phyloP scores from a whole-genome alignment of 176 grass and related monocot genomes.

The Oryza coarctata region DNA sequence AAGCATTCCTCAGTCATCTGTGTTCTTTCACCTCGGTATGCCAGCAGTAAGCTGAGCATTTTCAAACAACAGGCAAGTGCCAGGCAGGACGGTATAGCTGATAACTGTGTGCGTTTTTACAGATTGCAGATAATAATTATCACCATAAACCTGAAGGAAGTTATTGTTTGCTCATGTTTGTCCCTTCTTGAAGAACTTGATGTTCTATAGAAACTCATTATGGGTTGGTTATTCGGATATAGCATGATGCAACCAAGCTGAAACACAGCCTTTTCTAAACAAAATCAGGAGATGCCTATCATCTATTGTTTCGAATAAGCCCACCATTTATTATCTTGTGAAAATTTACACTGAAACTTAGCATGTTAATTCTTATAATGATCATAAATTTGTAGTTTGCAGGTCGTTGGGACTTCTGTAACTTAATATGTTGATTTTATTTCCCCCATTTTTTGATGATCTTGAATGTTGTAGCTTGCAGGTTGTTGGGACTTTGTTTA shows the following conservation, averaged over 20 bases:
- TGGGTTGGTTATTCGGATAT: not conserved
- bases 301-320: not conserved
- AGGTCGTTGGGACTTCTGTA: constrained; percentile 73
- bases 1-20: constrained; percentile 97
- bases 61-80: constrained; percentile 92
- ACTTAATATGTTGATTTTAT: not conserved
- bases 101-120: not conserved
- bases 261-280: not conserved
- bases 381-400: constrained; percentile 39
- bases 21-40: constrained; percentile 89
- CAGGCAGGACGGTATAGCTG: not conserved
- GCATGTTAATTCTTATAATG: not conserved
- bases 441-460: constrained; percentile 11
- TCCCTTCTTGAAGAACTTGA: not conserved
- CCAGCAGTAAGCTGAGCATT: constrained; percentile 92
- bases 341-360: not conserved
- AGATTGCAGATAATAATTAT: not conserved
- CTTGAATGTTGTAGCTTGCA: constrained; percentile 48
- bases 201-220: not conserved
- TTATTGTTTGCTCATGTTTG: not conserved
- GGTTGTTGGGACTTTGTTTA: constrained; percentile 92
- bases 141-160: not conserved
- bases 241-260: not conserved
- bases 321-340: constrained; percentile 25
- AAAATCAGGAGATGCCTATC: not conserved